Conservation (phyloP, 2,329 filamentous ascomycete species). For the Eutypella sp. region DNA sequence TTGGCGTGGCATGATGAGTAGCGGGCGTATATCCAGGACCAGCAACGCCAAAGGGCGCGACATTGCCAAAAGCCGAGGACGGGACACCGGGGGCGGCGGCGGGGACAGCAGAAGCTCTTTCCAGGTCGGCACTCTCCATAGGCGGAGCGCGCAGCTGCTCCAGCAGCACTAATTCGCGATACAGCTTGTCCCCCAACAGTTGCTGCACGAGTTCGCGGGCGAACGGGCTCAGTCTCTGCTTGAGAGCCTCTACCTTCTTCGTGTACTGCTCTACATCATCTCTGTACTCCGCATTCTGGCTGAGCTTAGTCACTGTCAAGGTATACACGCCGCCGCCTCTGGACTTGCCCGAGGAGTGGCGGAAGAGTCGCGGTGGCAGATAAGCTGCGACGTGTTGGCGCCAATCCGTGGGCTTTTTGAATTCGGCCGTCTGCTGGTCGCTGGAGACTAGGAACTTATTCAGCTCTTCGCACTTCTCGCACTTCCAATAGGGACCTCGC, state of each 20-base stretch:
- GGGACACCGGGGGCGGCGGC: not conserved
- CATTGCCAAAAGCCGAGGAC: not conserved
- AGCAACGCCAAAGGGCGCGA: not conserved
- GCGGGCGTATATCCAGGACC: not conserved
- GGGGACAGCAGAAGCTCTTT: not conserved
- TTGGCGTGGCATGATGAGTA: not conserved
- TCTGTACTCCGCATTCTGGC: slow-evolving; percentile 3
- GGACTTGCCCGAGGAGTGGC: not conserved
- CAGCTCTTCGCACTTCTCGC: not conserved
- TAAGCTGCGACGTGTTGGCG: not conserved
- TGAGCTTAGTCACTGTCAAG: slow-evolving; percentile 6
- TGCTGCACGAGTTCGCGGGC: slow-evolving; percentile 4
- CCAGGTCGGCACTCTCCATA: not conserved
- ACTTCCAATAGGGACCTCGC: not conserved
- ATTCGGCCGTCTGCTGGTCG: not conserved
- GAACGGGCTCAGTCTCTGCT: slow-evolving; percentile 1
- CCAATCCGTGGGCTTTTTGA: not conserved
- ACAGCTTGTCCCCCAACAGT: slow-evolving; percentile 8
- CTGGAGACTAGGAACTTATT: slow-evolving; percentile 4
- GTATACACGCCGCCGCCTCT: not conserved
- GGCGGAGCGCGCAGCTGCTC: not conserved
- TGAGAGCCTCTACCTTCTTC: not conserved
- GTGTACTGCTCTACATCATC: slow-evolving; percentile 3
- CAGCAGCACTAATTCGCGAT: slow-evolving; percentile 7
- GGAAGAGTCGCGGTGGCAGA: not conserved